A percentile compares a stretch with the other conserved stretches of the same genome.
These are phyloP conservation scores for Pichia cactophila DNA, from an alignment of 1,139 yeast species.

Conservation along the genomic window DNA sequence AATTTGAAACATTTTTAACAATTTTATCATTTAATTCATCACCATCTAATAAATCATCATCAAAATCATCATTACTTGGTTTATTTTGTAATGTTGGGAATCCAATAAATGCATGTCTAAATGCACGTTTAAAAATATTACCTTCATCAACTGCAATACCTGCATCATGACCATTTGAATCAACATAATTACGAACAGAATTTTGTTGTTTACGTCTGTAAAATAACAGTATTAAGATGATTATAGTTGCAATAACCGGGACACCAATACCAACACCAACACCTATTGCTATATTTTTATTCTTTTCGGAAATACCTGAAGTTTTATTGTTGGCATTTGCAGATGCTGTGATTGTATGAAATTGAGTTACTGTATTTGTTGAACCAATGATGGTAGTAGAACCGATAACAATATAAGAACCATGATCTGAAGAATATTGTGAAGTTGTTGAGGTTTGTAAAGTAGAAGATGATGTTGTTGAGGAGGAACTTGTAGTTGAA, in stretches of 20 bases:
- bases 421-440: constrained; percentile 8
- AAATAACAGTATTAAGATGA: constrained; percentile 15
- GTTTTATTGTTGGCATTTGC: constrained; percentile 13
- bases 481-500: background rate
- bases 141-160: constrained; percentile 24
- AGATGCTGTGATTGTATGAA: constrained; percentile 17
- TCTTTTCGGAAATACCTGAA: constrained; percentile 34
- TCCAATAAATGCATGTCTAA: constrained; percentile 22
- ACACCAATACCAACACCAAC: constrained; percentile 36
- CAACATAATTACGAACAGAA: constrained; percentile 23
- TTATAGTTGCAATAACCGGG: constrained; percentile 24
- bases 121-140: constrained; percentile 17
- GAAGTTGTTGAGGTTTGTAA: constrained; percentile 12
- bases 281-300: constrained; percentile 42
- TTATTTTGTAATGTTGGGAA: constrained; percentile 12
- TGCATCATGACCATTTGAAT: constrained; percentile 28
- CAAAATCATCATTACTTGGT: constrained; percentile 18
- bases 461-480: constrained; percentile 7
- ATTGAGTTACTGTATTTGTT: constrained; percentile 12
- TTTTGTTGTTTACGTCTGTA: constrained; percentile 18
- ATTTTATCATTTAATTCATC: background rate
- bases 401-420: constrained; percentile 12
- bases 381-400: constrained; percentile 13
- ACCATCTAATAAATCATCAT: constrained; percentile 21
- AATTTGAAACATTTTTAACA: constrained; percentile 2